Evolutionary conservation across 345 rosid genomes (phyloP).

Genomic region (Tarenaya hassleriana): DNA sequence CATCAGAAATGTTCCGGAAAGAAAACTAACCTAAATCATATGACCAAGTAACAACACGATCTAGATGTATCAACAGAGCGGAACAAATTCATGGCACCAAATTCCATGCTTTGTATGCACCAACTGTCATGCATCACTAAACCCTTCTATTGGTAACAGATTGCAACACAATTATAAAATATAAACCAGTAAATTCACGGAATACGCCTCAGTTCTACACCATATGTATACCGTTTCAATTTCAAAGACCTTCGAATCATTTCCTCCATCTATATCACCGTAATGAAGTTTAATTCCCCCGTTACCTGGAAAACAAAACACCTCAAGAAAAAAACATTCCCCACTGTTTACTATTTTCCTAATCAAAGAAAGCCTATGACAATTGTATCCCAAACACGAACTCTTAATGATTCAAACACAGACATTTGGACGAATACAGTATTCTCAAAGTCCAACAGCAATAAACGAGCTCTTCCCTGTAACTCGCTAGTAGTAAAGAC

Average conservation of each 20-base stretch:
- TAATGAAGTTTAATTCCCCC: too few species aligned
- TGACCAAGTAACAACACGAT: background rate
- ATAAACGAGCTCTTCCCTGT: constrained; percentile 9
- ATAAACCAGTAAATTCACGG: background rate
- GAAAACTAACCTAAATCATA: background rate
- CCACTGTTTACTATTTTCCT: too few species aligned
- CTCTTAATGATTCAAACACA: background rate
- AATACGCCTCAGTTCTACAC: constrained; percentile 1
- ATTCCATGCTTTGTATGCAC: too few species aligned
- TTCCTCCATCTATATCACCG: too few species aligned
- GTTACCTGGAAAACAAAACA: too few species aligned
- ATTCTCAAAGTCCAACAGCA: background rate
- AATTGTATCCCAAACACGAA: too few species aligned
- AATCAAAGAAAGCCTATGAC: too few species aligned
- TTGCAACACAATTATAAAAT: background rate
- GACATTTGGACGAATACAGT: background rate
- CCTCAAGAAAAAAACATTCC: too few species aligned
- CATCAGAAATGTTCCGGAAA: constrained; percentile 71
- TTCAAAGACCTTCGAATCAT: too few species aligned
- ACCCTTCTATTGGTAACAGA: background rate
- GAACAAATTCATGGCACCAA: constrained; percentile 3
- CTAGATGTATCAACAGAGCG: constrained; percentile 6
- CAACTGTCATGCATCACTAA: constrained; percentile 1
- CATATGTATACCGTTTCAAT: background rate
- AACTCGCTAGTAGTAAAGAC: constrained; percentile 1